Evolutionary conservation across 2,329 filamentous ascomycete species (phyloP), one percentile per base, ranked within the genome.

Genomic region (Tolypocladium tropicale): DNA sequence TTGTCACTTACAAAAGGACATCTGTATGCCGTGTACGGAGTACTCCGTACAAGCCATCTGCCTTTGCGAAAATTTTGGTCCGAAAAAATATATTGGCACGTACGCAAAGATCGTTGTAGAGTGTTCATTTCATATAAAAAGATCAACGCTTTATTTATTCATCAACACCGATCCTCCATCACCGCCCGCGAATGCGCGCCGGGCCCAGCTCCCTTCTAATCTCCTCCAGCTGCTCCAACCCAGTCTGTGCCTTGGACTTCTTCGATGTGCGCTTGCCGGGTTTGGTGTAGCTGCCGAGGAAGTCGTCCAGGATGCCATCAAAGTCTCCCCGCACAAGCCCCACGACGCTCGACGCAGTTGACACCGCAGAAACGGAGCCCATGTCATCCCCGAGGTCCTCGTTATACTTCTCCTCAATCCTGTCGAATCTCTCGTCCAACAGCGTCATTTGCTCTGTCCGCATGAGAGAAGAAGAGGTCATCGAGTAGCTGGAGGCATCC

Each of bases 391-490:
- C 76, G 28, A 75, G 68, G 37, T 76, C 76, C 58, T 74, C 76
- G 39, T 78, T 77, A 61, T 82, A 96, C 59, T 87, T 79, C 69
- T 93, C 88, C 71, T 96, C 90, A 23, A 97, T 83, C 71, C 83
- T 89, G 69, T 99, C 94, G 69, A 97, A 99, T 30, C 94, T 83
- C 51, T 88, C 88, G 68, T 99, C 95, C 7, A 99, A 78, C 1
- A 95, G 80, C 0, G 85, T 85, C 58, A 95, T 81, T 46, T 91
- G 90, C 65, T 96, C 93, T 1, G 92, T 99, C 55, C 94, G 84
- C 53, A 90, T 85, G 21, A 96, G 78, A 0, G 90, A 88, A 0
- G 91, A 95, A 1, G 89, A 95, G 0, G 89, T 91, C 92, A 96
- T 96, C 54, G 89, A 94, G 73, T 94, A 95, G 57, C 82, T 85